These are phyloP conservation scores for Cordyceps militaris DNA, from an alignment of 2,329 filamentous ascomycete genomes.

Conservation along the genomic window DNA sequence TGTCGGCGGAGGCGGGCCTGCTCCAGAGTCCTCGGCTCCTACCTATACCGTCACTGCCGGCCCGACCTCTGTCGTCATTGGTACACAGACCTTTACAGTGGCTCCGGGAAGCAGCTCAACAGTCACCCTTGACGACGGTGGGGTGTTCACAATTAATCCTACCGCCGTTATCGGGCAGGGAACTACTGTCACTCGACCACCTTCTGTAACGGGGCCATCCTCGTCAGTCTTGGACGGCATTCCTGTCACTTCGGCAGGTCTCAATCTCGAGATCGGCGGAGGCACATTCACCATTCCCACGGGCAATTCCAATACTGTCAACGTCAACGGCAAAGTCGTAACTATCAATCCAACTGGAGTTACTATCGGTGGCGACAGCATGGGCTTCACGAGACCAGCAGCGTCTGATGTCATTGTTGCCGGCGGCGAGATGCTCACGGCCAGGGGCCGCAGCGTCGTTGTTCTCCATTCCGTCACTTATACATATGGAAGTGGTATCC, in stretches of 20 bases:
- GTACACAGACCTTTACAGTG: conserved; percentile 36
- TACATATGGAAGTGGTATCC: conserved; percentile 34
- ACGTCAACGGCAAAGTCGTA: conserved; percentile 27
- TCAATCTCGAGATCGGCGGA: conserved; percentile 35
- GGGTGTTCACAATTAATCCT: conserved; percentile 43
- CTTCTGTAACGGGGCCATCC: conserved; percentile 22
- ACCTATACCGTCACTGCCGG: conserved; percentile 37
- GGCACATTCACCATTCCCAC: conserved; percentile 36
- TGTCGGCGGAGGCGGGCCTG: conserved; percentile 1
- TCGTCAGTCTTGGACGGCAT: conserved; percentile 35
- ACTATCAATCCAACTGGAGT: conserved; percentile 29
- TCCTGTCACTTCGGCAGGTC: conserved; percentile 34
- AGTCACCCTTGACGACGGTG: conserved; percentile 33
- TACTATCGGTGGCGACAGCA: conserved; percentile 29
- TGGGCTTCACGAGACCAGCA: conserved; percentile 27
- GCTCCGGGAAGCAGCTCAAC: conserved; percentile 31
- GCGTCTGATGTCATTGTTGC: conserved; percentile 38
- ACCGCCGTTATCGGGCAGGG: conserved; percentile 39
- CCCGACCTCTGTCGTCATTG: conserved; percentile 40
- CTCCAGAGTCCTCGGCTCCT: conserved; percentile 11
- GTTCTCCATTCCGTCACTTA: conserved; percentile 37
- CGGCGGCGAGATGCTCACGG: conserved; percentile 42
- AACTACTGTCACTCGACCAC: conserved; percentile 36
- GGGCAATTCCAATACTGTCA: conserved; percentile 26
- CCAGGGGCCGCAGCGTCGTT: conserved; percentile 33